These are phyloP conservation scores for Heterobasidion annosum DNA, from an alignment of 1,284 basidiomycete species.

Conservation along the genomic window DNA sequence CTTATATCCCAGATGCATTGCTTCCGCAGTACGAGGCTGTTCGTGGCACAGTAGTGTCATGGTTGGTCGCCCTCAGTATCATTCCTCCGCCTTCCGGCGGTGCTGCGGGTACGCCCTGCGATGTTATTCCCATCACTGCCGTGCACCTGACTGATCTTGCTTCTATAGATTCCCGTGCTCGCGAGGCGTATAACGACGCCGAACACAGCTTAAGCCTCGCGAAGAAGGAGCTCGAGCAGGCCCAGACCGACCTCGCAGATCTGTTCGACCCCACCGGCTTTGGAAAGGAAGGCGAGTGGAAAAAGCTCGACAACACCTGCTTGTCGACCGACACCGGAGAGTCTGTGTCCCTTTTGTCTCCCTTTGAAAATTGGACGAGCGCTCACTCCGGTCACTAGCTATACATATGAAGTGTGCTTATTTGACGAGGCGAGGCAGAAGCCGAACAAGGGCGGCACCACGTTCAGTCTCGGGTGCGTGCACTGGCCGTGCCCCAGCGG, in stretches of 20 bases:
- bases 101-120: conserved; percentile 34
- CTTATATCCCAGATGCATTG: conserved; percentile 83
- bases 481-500: background rate
- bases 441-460: conserved; percentile 73
- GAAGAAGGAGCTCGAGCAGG: conserved; percentile 37
- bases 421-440: conserved; percentile 87
- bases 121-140: background rate
- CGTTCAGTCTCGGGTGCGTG: conserved; percentile 80
- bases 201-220: conserved; percentile 41
- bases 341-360: conserved; percentile 35
- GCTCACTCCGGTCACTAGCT: conserved; percentile 36
- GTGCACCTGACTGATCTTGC: background rate
- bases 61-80: conserved; percentile 64
- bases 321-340: conserved; percentile 82
- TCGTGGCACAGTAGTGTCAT: conserved; percentile 55
- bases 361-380: background rate
- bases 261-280: conserved; percentile 62
- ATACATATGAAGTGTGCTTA: conserved; percentile 95
- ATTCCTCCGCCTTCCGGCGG: conserved; percentile 27
- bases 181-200: conserved; percentile 54
- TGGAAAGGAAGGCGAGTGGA: conserved; percentile 88
- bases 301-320: conserved; percentile 84
- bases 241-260: conserved; percentile 46
- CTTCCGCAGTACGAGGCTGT: conserved; percentile 70
- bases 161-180: conserved; percentile 49